Conservation (phyloP, 2,329 filamentous ascomycete species). For the Exophiala xenobiotica region DNA sequence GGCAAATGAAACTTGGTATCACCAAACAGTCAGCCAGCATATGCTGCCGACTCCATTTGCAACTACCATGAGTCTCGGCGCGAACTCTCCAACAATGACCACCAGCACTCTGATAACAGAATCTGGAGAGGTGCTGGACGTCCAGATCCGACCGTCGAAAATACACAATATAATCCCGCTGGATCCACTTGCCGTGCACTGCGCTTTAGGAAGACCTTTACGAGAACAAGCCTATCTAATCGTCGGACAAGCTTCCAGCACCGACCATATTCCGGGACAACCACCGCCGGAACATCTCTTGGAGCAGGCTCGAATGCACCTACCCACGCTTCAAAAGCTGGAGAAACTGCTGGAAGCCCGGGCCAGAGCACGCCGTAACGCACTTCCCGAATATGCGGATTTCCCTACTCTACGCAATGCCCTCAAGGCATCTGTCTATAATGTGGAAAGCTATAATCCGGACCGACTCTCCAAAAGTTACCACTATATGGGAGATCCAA, state of each 20-base stretch:
- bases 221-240: conserved; percentile 30
- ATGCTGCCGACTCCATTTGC: conserved; percentile 56
- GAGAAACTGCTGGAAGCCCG: conserved; percentile 18
- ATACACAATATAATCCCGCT: conserved; percentile 56
- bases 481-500: conserved; percentile 43
- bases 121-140: conserved; percentile 54
- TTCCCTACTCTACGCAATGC: conserved; percentile 24
- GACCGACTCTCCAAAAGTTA: conserved; percentile 33
- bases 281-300: conserved; percentile 36
- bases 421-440: conserved; percentile 2
- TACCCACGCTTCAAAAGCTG: conserved; percentile 35
- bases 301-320: conserved; percentile 30
- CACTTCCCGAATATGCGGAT: conserved; percentile 33
- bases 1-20: conserved; percentile 55
- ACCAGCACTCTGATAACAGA: conserved; percentile 58
- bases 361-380: conserved; percentile 7
- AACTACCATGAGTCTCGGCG: conserved; percentile 53
- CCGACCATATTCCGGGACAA: conserved; percentile 28
- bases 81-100: conserved; percentile 58
- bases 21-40: conserved; percentile 52
- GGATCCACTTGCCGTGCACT: conserved; percentile 42
- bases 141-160: conserved; percentile 53
- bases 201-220: conserved; percentile 10
- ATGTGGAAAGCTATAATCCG: conserved; percentile 29
- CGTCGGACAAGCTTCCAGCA: conserved; percentile 35